A percentile compares a stretch with the other conserved stretches of the same genome.
Conservation (phyloP, 1,284 basidiomycete species). For the Anthracocystis walkeri region DNA sequence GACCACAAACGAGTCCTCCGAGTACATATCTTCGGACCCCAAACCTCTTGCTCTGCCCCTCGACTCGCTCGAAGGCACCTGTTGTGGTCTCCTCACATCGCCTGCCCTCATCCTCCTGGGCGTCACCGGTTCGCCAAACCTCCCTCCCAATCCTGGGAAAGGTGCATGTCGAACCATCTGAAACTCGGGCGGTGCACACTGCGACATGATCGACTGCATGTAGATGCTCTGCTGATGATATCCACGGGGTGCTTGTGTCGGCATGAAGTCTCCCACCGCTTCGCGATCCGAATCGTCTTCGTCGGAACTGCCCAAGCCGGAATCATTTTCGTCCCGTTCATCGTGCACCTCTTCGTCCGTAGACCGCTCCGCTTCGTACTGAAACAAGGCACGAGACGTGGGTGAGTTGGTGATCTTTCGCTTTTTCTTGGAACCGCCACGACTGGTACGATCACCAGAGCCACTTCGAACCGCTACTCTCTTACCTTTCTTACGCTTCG, state of each 20-base stretch:
- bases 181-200: conserved; percentile 51
- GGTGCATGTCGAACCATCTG: conserved; percentile 28
- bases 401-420: conserved; percentile 65
- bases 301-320: conserved; percentile 70
- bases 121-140: conserved; percentile 35
- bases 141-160: conserved; percentile 56
- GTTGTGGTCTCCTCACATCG: conserved; percentile 11
- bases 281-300: conserved; percentile 77
- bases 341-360: conserved; percentile 78
- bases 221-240: conserved; percentile 70
- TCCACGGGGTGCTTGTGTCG: conserved; percentile 80
- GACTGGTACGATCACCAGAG: background rate
- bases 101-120: conserved; percentile 5
- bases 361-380: conserved; percentile 79
- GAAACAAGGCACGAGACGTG: conserved; percentile 72
- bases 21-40: conserved; percentile 52
- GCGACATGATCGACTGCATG: conserved; percentile 63
- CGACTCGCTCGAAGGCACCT: conserved; percentile 43
- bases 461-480: background rate
- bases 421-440: conserved; percentile 20
- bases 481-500: conserved; percentile 29
- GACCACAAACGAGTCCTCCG: conserved; percentile 63
- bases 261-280: conserved; percentile 74
- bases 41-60: conserved; percentile 14
- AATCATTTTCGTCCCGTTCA: conserved; percentile 72